Evolutionary conservation across 192 early-diverging fungal species (phyloP).

Genomic region (Entrophospora sp.): DNA sequence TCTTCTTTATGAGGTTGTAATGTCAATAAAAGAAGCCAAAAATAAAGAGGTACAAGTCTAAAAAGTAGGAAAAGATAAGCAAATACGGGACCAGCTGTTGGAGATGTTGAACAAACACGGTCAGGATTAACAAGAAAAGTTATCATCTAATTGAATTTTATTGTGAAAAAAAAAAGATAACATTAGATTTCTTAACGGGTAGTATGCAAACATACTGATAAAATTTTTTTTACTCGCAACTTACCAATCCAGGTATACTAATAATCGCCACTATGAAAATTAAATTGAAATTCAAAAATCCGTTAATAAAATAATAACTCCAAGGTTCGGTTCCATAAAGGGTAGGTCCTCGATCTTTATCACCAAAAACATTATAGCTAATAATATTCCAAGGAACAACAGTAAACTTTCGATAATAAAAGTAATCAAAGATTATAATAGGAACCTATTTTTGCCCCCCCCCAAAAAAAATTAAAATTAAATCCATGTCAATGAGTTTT

Average conservation of each 20-base stretch:
- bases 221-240: slow-evolving; percentile 6
- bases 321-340: slow-evolving; percentile 81
- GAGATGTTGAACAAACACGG: slow-evolving; percentile 28
- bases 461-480: not conserved
- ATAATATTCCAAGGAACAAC: slow-evolving; percentile 85
- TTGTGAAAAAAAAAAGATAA: too few species aligned
- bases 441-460: too few species aligned
- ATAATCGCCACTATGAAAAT: slow-evolving; percentile 64
- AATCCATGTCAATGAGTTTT: not conserved
- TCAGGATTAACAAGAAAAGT: slow-evolving; percentile 35
- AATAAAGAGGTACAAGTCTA: slow-evolving; percentile 60
- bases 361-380: slow-evolving; percentile 82
- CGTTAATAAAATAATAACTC: slow-evolving; percentile 85
- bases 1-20: slow-evolving; percentile 97
- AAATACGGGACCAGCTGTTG: slow-evolving; percentile 15
- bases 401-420: slow-evolving; percentile 60
- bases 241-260: slow-evolving; percentile 54
- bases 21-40: slow-evolving; percentile 72
- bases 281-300: slow-evolving; percentile 84
- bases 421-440: slow-evolving; percentile 62
- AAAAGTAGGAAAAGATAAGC: slow-evolving; percentile 32
- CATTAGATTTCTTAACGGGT: not conserved
- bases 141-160: too few species aligned
- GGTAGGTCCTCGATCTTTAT: slow-evolving; percentile 51
- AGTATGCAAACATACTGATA: not conserved